Evolutionary conservation across 352 stramenopile species (phyloP).

Genomic region (Phytophthora hibernalis): DNA sequence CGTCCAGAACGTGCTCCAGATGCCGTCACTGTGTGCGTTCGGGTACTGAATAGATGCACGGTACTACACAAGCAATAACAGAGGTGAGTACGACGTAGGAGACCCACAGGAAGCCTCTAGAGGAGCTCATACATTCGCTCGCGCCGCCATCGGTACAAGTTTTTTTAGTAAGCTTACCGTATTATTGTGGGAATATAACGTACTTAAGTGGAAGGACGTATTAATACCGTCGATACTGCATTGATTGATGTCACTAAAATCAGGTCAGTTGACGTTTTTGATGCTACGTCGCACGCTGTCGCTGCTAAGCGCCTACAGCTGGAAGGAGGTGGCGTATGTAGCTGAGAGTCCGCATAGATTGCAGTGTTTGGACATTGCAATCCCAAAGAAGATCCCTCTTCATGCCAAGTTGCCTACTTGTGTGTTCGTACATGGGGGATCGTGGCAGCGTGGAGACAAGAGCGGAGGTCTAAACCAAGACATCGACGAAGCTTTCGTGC

Average conservation of each 20-base stretch:
- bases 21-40: slow-evolving; percentile 88
- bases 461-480: slow-evolving; percentile 63
- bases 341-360: slow-evolving; percentile 42
- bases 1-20: slow-evolving; percentile 92
- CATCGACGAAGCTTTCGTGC: slow-evolving; percentile 68
- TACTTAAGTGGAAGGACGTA: slow-evolving; percentile 15
- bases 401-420: slow-evolving; percentile 60
- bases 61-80: slow-evolving; percentile 48
- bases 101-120: neutral
- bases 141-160: slow-evolving; percentile 24
- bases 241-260: no score
- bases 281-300: slow-evolving; percentile 43
- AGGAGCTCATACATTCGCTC: slow-evolving; percentile 33
- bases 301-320: slow-evolving; percentile 48
- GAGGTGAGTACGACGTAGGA: slow-evolving; percentile 1
- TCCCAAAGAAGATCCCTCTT: slow-evolving; percentile 42
- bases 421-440: slow-evolving; percentile 86
- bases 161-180: no score
- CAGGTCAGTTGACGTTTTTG: no score
- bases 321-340: slow-evolving; percentile 78
- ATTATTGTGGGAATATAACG: no score
- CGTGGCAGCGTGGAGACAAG: slow-evolving; percentile 88
- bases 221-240: slow-evolving; percentile 8
- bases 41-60: slow-evolving; percentile 83
- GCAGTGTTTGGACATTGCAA: slow-evolving; percentile 74